These are phyloP conservation scores for Clarkia xantiana DNA, from an alignment of 345 rosid species.

Conservation along the genomic window DNA sequence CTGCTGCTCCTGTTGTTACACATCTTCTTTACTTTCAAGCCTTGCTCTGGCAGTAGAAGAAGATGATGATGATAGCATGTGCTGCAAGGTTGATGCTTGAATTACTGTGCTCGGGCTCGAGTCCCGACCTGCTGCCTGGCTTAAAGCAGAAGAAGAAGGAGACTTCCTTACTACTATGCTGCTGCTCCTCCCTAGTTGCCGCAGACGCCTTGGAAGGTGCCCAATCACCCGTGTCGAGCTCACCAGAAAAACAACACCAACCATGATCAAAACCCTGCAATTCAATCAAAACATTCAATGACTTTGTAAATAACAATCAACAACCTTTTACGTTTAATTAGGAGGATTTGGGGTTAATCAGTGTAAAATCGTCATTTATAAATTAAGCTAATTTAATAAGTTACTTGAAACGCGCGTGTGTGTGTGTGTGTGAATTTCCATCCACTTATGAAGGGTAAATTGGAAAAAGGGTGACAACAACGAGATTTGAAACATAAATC, in stretches of 20 bases:
- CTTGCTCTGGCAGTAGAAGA: slow-evolving; percentile 58
- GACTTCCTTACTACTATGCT: slow-evolving; percentile 22
- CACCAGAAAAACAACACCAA: slow-evolving; percentile 66
- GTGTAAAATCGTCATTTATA: too few relatives aligned
- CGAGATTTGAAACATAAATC: too few relatives aligned
- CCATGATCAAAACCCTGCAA: slow-evolving; percentile 61
- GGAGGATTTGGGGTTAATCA: too few relatives aligned
- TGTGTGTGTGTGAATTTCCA: too few relatives aligned
- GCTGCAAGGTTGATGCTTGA: slow-evolving; percentile 74
- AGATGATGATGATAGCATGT: slow-evolving; percentile 40
- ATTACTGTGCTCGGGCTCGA: slow-evolving; percentile 63
- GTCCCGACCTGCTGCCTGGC: slow-evolving; percentile 27
- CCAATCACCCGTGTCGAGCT: slow-evolving; percentile 50
- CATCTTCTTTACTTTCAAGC: slow-evolving; percentile 14
- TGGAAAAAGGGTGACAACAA: too few relatives aligned
- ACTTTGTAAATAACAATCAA: too few relatives aligned
- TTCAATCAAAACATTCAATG: too few relatives aligned
- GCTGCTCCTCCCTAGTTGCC: slow-evolving; percentile 19
- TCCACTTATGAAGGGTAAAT: too few relatives aligned
- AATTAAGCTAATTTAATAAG: too few relatives aligned
- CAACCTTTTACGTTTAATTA: too few relatives aligned
- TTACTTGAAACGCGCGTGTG: too few relatives aligned
- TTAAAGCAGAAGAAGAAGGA: slow-evolving; percentile 24
- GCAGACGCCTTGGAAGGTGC: slow-evolving; percentile 32
- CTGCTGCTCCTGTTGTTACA: too few relatives aligned